phyloP scores from a whole-genome alignment of 192 early-diverging fungal species.

The Coemansia sp. region DNA sequence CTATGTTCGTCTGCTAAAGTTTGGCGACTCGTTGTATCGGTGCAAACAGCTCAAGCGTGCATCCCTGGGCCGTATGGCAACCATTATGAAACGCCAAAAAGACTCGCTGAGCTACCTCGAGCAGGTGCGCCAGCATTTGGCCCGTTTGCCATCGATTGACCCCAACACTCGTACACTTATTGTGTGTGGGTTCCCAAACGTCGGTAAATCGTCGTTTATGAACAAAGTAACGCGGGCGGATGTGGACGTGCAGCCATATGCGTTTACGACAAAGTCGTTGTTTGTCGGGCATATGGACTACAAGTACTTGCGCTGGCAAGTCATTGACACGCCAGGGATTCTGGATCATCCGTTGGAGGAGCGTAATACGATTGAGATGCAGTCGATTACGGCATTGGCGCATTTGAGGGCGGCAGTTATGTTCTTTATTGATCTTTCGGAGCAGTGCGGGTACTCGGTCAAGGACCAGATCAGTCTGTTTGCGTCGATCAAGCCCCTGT shows the following conservation, averaged over 20 bases:
- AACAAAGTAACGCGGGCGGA: constrained; percentile 99
- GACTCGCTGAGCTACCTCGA: constrained; percentile 96
- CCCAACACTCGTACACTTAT: constrained; percentile 99
- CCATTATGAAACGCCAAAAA: constrained; percentile 98
- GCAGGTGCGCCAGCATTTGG: constrained; percentile 97
- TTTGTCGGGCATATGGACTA: constrained; percentile 99
- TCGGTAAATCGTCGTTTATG: constrained; percentile 97
- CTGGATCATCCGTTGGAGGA: constrained; percentile 99
- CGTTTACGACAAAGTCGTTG: constrained; percentile 99
- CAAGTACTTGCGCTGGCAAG: constrained; percentile 99
- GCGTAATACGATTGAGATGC: constrained; percentile 99
- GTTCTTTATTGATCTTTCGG: constrained; percentile 98
- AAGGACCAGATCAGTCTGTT: constrained; percentile 86
- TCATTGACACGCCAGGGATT: constrained; percentile 99
- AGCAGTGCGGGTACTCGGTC: constrained; percentile 98
- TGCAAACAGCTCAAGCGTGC: constrained; percentile 99
- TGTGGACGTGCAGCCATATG: constrained; percentile 99
- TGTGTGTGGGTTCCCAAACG: constrained; percentile 99
- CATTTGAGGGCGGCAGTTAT: constrained; percentile 94
- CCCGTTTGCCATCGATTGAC: constrained; percentile 97
- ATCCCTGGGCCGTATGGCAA: constrained; percentile 99
- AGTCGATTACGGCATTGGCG: constrained; percentile 98
- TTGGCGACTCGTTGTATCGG: constrained; percentile 98
- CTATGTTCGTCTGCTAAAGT: constrained; percentile 95
- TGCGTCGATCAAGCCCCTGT: constrained; percentile 95